Evolutionary conservation across 202 grass and related monocot genomes (phyloP), one percentile per base, ranked within the genome.

Genomic region (Bolboschoenoplectus hybrid): DNA sequence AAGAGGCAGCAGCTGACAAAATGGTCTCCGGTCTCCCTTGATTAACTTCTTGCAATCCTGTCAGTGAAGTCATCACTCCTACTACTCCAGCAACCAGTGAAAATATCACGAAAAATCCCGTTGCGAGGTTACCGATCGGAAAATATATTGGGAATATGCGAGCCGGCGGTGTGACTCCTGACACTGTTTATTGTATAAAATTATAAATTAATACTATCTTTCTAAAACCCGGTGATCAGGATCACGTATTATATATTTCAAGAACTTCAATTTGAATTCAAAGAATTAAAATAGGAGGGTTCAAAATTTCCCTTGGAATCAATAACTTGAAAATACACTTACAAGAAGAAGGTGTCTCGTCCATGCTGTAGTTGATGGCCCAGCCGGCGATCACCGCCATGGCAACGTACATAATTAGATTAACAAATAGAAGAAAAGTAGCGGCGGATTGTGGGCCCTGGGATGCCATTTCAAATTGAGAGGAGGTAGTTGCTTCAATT

Each of bases 91-190:
- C 12, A 58, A 98, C 0, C 46, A 96, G 89, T 45, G 97, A 74
- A 87, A 96, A 98, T 87, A 98, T 98, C 78, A 92, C 88, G 70
- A 96, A 98, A 87, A 98, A 98, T 26, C 97, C 97, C 51, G 97
- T 98, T 20, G 93, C 93, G 7, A 96, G 43, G 87, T 98, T 98
- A 68, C 97, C 97, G 9, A 98, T 94, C 13, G 97, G 97, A 87
- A 94, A 98, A 86, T 98, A 96, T 91, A 98, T 94, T 63, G 97
- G 97, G 84, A 98, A 98, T 87, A 98, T 83, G 0, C 70, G 81
- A 84, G 89, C 93, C 39, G 89, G 89, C 50, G 88, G 67, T 84
- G 86, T 36, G 55, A 63, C 53, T 51, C 82, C 77, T 69, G 62
- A 39, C 65, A 91, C 97, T 98, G 88, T 87, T 81, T 5, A 2